Base-by-base conservation (phyloP, 768 basidiomycete genomes). In the Phlebiopsis gigantea region DNA sequence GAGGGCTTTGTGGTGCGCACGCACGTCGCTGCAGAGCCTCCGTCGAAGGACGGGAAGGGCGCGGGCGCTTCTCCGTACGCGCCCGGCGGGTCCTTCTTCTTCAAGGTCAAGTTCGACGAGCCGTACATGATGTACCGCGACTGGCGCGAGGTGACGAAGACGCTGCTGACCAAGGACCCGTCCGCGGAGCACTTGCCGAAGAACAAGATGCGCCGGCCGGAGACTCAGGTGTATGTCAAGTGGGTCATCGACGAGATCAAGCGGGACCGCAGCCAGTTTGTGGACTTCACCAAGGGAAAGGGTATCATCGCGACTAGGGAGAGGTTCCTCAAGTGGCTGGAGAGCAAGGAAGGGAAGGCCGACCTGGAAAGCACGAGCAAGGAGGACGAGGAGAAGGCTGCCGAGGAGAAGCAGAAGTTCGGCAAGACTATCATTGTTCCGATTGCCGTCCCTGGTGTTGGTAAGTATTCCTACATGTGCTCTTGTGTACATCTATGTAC, bases 41-140 rank as follows among this genome's bases (percentile, higher is more conserved):
- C 76, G 25, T 67, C 66, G 0, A 71, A 68, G 50, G 69, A 63
- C 26, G 65, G 64, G 46, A 65, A 58, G 54, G 63, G 46, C 22
- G 42, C 68, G 21, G 65, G 61, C n/a, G 49, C 54, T 17, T 78
- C 81, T 0, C 94, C 93, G 0, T 97, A 98, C 66, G 69, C 77
- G 0, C 71, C 85, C 0, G 91, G 88, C 28, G 83, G 88, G 1
- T 87, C 92, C 0, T 96, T 98, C 78, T 98, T 99, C 80, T 98
- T 97, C 85, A 99, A 99, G 68, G 80, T 98, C 74, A 99, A 99
- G 69, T 98, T 98, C 70, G 94, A 98, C 70, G 93, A 98, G 66
- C 96, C 96, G 2, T 99, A 99, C 69, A 85, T 98, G 80, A 95
- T 96, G 85, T 98, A 97, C 72, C 87, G 97, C 55, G 91, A 95